Evolutionary conservation across 1,284 basidiomycete species (phyloP), one percentile per base, ranked within the genome.

Genomic region (Cystobasidiaceae sp.): DNA sequence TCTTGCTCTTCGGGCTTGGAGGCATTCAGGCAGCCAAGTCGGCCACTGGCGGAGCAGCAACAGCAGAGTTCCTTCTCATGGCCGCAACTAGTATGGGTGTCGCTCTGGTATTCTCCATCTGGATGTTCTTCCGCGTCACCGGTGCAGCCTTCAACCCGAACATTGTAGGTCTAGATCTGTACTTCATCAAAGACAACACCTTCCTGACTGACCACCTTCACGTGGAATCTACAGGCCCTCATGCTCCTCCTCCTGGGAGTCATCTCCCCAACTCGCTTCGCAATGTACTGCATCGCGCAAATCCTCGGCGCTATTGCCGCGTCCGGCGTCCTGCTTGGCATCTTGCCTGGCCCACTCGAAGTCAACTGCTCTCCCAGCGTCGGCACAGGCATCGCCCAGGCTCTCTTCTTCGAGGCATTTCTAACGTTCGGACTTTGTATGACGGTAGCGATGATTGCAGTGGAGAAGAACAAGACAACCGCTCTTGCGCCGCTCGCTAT

Each of bases 351-450:
- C 25, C 77, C 79, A 2, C 77, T 87, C n/a, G 78, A 79, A 11
- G 81, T 83, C 55, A 82, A 83, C 69, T 83, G 82, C 15, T 74
- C 75, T 67, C 75, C 83, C n/a, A 75, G 76, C 2, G 69, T 74
- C 19, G 80, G 79, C 1, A 77, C 82, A 50, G 84, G 80, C 73
- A 67, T 74, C 1, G 80, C 82, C 2, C 83, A 85, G 74, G 85
- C 81, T 5, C 79, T 87, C 4, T 87, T 87, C 76, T 86, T 87
- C 70, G 85, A 87, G 74, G 84, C 86, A 82, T 86, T 88, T 75
- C 82, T 83, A 67, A 87, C 85, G 3, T 78, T 81, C 8, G 77
- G 79, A 17, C 46, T 67, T 19, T 57, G 52, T 48, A 52, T 63
- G 8, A 54, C 55, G 17, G 58, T 68, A 27, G 27, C 55, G 1